Base-by-base conservation (phyloP, 1,284 basidiomycete genomes). In the Mrakiaceae sp. region DNA sequence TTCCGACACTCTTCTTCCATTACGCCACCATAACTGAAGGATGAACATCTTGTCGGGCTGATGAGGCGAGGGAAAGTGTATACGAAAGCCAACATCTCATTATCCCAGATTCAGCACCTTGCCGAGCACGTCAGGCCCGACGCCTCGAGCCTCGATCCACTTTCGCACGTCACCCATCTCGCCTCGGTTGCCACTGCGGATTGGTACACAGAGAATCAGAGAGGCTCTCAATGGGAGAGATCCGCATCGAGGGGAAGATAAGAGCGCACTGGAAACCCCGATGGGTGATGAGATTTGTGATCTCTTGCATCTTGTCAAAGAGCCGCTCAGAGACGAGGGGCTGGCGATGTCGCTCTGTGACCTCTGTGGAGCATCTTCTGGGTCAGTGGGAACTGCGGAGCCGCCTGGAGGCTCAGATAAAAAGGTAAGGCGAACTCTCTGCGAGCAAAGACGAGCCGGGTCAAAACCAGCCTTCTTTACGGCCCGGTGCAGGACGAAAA, bases 161-260 rank as follows among this genome's bases (percentile, higher is more conserved):
- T 69, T 68, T 57, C 72, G 71, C 12, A 79, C 78, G 62, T 78
- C 73, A 6, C 73, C 70, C 78, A 79, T 79, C 62, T 79, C 77
- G 8, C 74, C 75, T n/a, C 78, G 67, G 67, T 79, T 76, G 47
- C 72, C 74, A 27, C 27, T 27, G 27, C 27, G 27, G 27, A 27
- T 27, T 27, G 2, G 27, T 27, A 27, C 27, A 2, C 27, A 27
- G 27, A 27, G 27, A 27, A 27, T 27, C 27, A 27, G 27, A 27
- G 27, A 27, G 27, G 27, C 27, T 27, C 27, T 27, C 27, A 27
- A 27, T 27, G 27, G 27, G 27, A 27, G 27, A 2, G 27, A 27
- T 27, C 27, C 27, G 27, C 1, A 27, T 27, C 27, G 2, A 27
- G 27, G 27, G 27, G 27, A 27, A 27, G 27, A 27, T 27, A 27